Percentiles rank a stretch among this genome's conserved stretches.
phyloP scores from a whole-genome alignment of 2,329 filamentous ascomycete genomes.

The Diaporthe sp. region DNA sequence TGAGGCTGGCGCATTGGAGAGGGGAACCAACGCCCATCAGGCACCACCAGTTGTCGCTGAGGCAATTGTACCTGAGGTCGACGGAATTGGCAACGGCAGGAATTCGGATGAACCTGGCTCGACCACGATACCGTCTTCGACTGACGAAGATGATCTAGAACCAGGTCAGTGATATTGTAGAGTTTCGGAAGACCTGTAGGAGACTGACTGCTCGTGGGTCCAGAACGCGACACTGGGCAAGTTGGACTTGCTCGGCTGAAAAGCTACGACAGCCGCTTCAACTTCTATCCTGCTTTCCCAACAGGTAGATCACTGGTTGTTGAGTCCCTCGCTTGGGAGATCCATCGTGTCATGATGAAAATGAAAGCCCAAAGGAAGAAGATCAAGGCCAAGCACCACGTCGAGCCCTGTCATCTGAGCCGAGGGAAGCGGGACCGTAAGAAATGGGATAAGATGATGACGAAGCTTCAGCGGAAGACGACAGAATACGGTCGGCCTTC shows the following conservation, averaged over 20 bases:
- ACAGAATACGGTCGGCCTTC: neutral
- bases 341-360: neutral
- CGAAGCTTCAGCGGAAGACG: neutral
- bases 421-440: neutral
- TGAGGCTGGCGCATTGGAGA: neutral
- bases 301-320: neutral
- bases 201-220: neutral
- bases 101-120: neutral
- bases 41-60: neutral
- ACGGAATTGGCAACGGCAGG: neutral
- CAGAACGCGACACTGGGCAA: neutral
- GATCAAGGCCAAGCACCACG: neutral
- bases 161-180: neutral
- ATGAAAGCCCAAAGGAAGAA: slow-evolving; percentile 5
- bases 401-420: neutral
- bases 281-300: slow-evolving; percentile 29
- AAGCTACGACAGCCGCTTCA: neutral
- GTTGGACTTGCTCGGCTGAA: neutral
- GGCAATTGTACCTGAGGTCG: neutral
- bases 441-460: neutral
- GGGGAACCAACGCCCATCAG: neutral
- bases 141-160: neutral
- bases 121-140: neutral
- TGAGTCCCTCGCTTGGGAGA: neutral
- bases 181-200: neutral